Conservation (phyloP, 306 rosid genomes). For the Gillenia trifoliata region DNA sequence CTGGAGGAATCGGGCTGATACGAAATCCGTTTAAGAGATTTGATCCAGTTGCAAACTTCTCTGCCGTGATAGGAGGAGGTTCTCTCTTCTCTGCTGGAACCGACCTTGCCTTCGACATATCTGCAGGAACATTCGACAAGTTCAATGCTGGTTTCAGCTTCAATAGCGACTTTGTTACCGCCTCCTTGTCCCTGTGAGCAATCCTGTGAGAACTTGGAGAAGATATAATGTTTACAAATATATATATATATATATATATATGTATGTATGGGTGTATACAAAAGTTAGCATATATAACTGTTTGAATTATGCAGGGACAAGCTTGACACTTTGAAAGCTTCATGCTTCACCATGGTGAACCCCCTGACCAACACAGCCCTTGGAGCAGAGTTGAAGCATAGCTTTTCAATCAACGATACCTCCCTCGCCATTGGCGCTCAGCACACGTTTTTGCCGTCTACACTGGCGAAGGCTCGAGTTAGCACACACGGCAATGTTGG, state of each 20-base stretch:
- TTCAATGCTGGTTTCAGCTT: constrained; percentile 50
- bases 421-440: constrained; percentile 53
- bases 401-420: constrained; percentile 35
- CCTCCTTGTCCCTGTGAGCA: constrained; percentile 62
- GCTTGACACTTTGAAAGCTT: constrained; percentile 51
- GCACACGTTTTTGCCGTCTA: constrained; percentile 46
- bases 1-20: constrained; percentile 55
- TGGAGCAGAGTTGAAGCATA: constrained; percentile 59
- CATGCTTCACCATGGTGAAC: constrained; percentile 42
- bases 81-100: constrained; percentile 43
- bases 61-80: constrained; percentile 45
- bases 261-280: background rate
- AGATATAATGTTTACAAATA: background rate
- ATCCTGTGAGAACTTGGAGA: constrained; percentile 11
- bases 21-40: constrained; percentile 28
- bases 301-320: constrained; percentile 48
- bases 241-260: background rate
- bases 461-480: constrained; percentile 44
- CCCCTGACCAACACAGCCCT: constrained; percentile 50
- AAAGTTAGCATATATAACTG: background rate
- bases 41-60: constrained; percentile 39
- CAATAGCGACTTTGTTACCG: constrained; percentile 35
- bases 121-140: constrained; percentile 39
- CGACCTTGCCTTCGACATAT: constrained; percentile 40
- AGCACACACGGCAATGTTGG: constrained; percentile 45